phyloP scores from a whole-genome alignment of 2,329 filamentous ascomycete species.

The Ceratocystis eucalypticola region DNA sequence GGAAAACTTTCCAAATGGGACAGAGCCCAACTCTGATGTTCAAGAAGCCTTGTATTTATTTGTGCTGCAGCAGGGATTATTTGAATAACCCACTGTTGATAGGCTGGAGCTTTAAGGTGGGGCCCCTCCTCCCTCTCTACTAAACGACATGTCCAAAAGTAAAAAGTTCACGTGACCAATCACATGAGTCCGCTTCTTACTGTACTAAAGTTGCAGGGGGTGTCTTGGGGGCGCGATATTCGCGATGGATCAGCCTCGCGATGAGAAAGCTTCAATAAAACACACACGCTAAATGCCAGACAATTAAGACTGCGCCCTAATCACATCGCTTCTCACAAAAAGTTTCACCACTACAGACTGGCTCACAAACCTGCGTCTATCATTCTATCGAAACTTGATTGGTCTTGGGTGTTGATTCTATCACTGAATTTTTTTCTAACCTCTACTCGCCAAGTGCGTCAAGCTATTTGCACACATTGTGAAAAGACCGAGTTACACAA shows the following conservation, averaged over 20 bases:
- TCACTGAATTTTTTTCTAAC: neutral
- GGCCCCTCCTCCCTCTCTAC: neutral
- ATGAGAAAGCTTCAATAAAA: conserved; percentile 8
- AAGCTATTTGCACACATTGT: neutral
- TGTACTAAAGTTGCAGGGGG: neutral
- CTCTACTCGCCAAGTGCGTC: neutral
- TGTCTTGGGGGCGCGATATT: conserved; percentile 12
- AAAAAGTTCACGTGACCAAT: neutral
- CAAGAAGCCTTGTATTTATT: neutral
- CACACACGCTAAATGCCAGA: neutral
- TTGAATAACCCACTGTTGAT: conserved; percentile 10
- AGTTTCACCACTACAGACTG: neutral
- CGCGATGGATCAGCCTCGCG: conserved; percentile 19
- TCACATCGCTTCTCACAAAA: neutral
- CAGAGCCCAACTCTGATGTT: neutral
- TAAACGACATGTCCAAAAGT: neutral
- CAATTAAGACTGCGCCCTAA: neutral
- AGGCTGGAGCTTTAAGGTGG: conserved; percentile 5
- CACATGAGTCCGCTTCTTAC: neutral
- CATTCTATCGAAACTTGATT: neutral
- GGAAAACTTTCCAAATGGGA: neutral
- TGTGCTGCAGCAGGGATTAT: conserved; percentile 2
- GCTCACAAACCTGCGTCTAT: neutral
- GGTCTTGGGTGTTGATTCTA: neutral
- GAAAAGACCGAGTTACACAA: neutral